Percentiles rank a stretch among this genome's conserved stretches.
Conservation (phyloP, 495 filamentous ascomycete species). For the Neurospora discreta region DNA sequence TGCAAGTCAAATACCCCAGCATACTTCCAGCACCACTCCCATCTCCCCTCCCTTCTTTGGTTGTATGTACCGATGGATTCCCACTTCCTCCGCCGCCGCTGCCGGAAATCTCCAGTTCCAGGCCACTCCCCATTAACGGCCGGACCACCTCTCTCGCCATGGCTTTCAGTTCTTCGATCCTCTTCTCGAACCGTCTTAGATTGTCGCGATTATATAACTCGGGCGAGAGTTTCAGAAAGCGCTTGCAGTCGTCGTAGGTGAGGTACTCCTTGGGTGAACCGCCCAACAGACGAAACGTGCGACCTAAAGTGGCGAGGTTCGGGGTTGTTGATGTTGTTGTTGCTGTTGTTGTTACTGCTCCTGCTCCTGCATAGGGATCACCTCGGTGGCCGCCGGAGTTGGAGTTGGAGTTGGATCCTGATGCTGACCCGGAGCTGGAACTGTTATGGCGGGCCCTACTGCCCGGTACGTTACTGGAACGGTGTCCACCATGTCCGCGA, state of each 20-base stretch:
- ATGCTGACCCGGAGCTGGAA: background rate
- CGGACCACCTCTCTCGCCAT: constrained; percentile 73
- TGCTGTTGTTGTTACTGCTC: background rate
- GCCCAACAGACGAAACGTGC: constrained; percentile 59
- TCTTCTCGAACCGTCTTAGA: constrained; percentile 67
- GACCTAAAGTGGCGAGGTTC: constrained; percentile 41
- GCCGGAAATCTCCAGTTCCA: constrained; percentile 53
- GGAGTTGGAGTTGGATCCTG: constrained; percentile 4
- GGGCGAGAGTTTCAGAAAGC: constrained; percentile 65
- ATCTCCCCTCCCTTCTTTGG: background rate
- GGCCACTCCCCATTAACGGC: constrained; percentile 71
- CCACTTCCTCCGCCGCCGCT: constrained; percentile 3
- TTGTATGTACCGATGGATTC: background rate
- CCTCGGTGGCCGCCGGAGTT: constrained; percentile 13
- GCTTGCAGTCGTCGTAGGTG: constrained; percentile 74
- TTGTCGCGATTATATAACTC: constrained; percentile 65
- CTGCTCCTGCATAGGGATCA: constrained; percentile 9
- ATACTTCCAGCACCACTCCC: background rate
- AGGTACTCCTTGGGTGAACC: constrained; percentile 53
- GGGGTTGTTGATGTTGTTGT: constrained; percentile 15
- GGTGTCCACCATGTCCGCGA: background rate
- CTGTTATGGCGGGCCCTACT: background rate
- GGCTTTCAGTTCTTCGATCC: constrained; percentile 77
- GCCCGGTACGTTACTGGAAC: constrained; percentile 17
- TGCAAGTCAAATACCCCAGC: constrained; percentile 71